These are phyloP conservation scores for Mycosarcoma mackinlayi DNA, from an alignment of 1,284 basidiomycete species.

Conservation along the genomic window DNA sequence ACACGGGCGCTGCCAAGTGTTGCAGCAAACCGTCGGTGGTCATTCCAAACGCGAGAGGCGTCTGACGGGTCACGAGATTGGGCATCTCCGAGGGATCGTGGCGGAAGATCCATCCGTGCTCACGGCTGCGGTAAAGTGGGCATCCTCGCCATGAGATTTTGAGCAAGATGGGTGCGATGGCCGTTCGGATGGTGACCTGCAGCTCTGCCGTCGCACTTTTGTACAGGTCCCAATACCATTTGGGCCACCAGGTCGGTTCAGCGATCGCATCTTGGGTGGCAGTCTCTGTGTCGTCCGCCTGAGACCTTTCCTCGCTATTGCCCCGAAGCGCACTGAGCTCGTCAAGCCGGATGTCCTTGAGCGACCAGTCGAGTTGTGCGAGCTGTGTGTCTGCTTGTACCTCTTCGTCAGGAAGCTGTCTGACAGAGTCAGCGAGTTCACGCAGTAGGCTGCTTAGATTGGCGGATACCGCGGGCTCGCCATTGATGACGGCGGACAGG, in stretches of 20 bases:
- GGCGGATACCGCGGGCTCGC: constrained; percentile 14
- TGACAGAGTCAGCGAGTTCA: constrained; percentile 36
- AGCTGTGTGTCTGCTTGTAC: constrained; percentile 42
- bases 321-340: constrained; percentile 29
- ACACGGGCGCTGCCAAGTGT: constrained; percentile 34
- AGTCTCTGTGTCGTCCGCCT: constrained; percentile 1
- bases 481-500: constrained; percentile 28
- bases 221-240: constrained; percentile 94
- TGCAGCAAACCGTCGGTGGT: constrained; percentile 49
- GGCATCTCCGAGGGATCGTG: constrained; percentile 21
- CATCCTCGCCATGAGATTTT: constrained; percentile 87
- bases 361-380: constrained; percentile 56
- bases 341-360: constrained; percentile 36
- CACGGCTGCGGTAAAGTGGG: constrained; percentile 85
- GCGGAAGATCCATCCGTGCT: constrained; percentile 88
- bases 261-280: constrained; percentile 7
- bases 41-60: constrained; percentile 49
- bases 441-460: constrained; percentile 23
- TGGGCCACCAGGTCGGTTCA: constrained; percentile 74
- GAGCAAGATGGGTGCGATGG: constrained; percentile 85
- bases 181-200: constrained; percentile 86
- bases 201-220: constrained; percentile 70
- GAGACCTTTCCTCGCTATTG: constrained; percentile 1
- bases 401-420: constrained; percentile 11
- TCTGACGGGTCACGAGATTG: constrained; percentile 43